Conservation (phyloP, 1,284 basidiomycete species). For the Tilletia indica region DNA sequence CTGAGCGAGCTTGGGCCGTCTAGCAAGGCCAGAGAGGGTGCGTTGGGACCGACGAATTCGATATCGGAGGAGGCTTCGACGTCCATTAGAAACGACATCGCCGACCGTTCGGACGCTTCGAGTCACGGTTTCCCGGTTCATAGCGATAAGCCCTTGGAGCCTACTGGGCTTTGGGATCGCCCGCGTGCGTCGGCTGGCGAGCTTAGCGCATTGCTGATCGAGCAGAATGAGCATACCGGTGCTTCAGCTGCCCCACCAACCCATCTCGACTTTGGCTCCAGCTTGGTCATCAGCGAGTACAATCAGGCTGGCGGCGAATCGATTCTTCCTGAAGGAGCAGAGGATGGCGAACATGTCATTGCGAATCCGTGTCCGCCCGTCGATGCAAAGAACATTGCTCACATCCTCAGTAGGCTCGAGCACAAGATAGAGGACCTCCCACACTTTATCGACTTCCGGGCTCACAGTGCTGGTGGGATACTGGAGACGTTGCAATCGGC, state of each 20-base stretch:
- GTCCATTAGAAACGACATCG: background rate
- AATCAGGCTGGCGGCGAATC: background rate
- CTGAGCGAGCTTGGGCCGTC: conserved; percentile 2
- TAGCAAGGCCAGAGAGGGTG: background rate
- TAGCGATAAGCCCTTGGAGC: background rate
- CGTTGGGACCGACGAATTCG: background rate
- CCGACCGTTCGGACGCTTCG: conserved; percentile 7
- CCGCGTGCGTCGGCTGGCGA: background rate
- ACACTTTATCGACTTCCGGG: conserved; percentile 67
- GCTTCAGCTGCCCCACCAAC: background rate
- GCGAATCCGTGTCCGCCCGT: conserved; percentile 88
- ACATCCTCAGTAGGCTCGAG: conserved; percentile 67
- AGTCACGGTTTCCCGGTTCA: conserved; percentile 9
- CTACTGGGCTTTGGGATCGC: conserved; percentile 8
- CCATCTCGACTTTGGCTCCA: background rate
- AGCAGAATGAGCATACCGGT: background rate
- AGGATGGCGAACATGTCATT: conserved; percentile 38
- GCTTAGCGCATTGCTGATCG: background rate
- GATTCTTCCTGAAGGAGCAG: background rate
- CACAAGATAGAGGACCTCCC: conserved; percentile 63
- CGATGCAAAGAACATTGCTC: conserved; percentile 67
- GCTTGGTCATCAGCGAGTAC: background rate
- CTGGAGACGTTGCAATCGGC: conserved; percentile 65
- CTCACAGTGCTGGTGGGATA: conserved; percentile 61
- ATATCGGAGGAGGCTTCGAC: background rate